Evolutionary conservation across 2,329 filamentous ascomycete species (phyloP), one percentile per base, ranked within the genome.

Genomic region (Chaetoscypha palmicola): DNA sequence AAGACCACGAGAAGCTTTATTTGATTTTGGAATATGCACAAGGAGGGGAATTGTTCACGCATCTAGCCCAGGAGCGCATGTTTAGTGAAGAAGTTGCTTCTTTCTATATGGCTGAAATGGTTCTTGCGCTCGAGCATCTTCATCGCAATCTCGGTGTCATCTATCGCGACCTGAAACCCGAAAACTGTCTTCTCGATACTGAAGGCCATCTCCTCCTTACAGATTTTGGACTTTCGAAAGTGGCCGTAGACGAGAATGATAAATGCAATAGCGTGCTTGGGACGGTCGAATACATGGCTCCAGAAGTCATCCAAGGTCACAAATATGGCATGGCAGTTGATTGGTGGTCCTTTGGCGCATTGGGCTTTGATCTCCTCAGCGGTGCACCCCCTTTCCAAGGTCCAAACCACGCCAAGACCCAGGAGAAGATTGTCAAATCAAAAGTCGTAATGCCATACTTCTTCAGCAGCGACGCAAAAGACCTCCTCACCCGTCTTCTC

Each of bases 101-200:
- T 1, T 98, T 97, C 66, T 98, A 98, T 74, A 94, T 97, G 86
- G 94, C 89, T 0, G 90, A 98, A 68, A 94, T 98, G 81, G 81
- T 95, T 3, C 78, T 98, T 19, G 94, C 92, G 22, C 77, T 98
- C 36, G 87, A 91, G 28, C 90, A 98, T 65, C 76, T 98, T 20
- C 92, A 98, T 67, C 81, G 86, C 55, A 89, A 84, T 51, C 79
- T 97, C 17, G 91, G 92, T 12, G 90, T 98, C 38, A 83, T 98
- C 52, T 98, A 98, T 66, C 86, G 92, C 49, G 92, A 98, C 62
- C 74, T 98, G 47, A 98, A 98, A 71, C 92, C 92, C 0, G 92
- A 98, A 66, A 98, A 98, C 64, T 97, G 91, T 60, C 81, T 98
- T 19, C 72, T 98, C 8, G 92, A 98, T 62, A 71, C 83, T 2